Percentiles rank a stretch among this genome's conserved stretches.
These are phyloP conservation scores for Sungouiozyma ichnusensis DNA, from an alignment of 805 yeast genomes.

Conservation along the genomic window DNA sequence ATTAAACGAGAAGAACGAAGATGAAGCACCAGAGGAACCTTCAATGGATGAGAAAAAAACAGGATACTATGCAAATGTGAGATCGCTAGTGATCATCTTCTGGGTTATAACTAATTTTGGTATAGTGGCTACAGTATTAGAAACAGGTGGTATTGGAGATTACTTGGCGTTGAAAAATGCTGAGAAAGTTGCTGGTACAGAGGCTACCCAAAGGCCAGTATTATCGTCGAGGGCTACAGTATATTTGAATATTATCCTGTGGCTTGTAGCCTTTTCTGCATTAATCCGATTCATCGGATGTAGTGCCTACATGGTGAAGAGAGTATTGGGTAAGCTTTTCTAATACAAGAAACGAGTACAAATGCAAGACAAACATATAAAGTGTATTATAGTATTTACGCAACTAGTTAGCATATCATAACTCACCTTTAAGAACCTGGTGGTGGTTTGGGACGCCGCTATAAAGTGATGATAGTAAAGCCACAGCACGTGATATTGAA, in stretches of 20 bases:
- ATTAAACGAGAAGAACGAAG: slow-evolving; percentile 36
- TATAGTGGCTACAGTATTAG: slow-evolving; percentile 71
- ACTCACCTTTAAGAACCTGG: no score
- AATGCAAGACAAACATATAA: no score
- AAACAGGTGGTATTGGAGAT: slow-evolving; percentile 66
- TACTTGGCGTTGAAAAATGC: slow-evolving; percentile 18
- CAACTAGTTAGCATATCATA: no score
- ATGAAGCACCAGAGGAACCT: slow-evolving; percentile 27
- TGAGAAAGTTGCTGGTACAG: slow-evolving; percentile 6
- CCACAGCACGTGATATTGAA: neutral
- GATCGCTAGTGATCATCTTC: slow-evolving; percentile 77
- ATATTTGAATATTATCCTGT: slow-evolving; percentile 74
- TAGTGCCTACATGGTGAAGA: slow-evolving; percentile 39
- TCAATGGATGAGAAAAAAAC: slow-evolving; percentile 47
- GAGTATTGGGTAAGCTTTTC: slow-evolving; percentile 22
- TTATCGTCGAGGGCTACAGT: slow-evolving; percentile 40
- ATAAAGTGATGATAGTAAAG: no score
- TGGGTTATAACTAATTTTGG: slow-evolving; percentile 87
- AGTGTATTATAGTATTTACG: no score
- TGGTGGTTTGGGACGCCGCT: no score
- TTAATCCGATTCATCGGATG: slow-evolving; percentile 74
- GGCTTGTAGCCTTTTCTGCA: slow-evolving; percentile 91
- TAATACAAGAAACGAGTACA: slow-evolving; percentile 1
- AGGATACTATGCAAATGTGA: slow-evolving; percentile 79
- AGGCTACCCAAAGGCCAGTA: slow-evolving; percentile 13